Evolutionary conservation across 1,284 basidiomycete genomes (phyloP), one percentile per base, ranked within the genome.

Genomic region (Fereydounia khargensis): DNA sequence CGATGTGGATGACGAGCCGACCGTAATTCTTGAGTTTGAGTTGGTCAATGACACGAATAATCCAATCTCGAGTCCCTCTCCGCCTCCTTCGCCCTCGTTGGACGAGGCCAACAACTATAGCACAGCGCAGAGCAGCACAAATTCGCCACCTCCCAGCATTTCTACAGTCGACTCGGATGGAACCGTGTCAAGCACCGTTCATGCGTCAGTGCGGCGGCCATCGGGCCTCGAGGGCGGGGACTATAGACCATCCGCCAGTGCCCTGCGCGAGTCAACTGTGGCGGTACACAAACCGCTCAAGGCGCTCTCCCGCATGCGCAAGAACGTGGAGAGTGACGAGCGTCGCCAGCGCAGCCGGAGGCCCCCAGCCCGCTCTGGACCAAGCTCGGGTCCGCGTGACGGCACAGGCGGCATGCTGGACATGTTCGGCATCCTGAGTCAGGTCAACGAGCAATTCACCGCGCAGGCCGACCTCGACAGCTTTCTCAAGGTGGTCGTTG

Each of bases 371-470:
- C 47, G 55, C n/a, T n/a, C n/a, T n/a, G n/a, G n/a, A n/a, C 39
- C 47, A 1, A 49, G 51, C 41, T 34, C 43, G 2, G 54, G 60
- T 17, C 40, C 37, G 4, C 42, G 40, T 36, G 54, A 60, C 28
- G 50, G 56, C 7, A 39, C 46, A 9, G 52, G 51, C n/a, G 53
- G 54, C 32, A 53, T 64, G 45, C 42, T 71, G 30, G 68, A 71
- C 56, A 60, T 71, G 61, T 67, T 71, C 34, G 66, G 61, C 30
- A 83, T 91, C 6, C 83, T 91, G 65, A 82, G 83, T 21, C 87
- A 91, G 75, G 86, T 90, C 68, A 90, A 89, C 73, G 87, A 91
- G 57, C 89, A 91, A 75, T 81, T 91, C 5, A 83, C 84, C 0
- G 80, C 81, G 4, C 85, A 88, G 2, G 79, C 81, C 0, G 85